These are phyloP conservation scores for Yamadazyma kitorensis DNA, from an alignment of 805 yeast genomes.

Conservation along the genomic window DNA sequence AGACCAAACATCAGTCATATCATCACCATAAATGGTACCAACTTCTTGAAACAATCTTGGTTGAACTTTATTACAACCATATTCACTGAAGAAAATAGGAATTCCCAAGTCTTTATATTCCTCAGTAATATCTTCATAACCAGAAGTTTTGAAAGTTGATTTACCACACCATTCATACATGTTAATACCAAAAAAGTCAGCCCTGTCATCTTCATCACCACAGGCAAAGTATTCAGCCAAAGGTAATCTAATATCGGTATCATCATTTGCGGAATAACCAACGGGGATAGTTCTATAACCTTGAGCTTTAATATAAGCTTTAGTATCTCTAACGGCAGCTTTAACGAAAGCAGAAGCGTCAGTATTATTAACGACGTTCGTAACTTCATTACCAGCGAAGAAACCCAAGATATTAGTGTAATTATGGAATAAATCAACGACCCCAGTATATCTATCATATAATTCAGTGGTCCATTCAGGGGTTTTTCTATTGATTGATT, in stretches of 20 bases:
- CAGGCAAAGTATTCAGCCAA: slow-evolving; percentile 77
- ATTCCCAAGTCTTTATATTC: slow-evolving; percentile 64
- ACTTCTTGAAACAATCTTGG: slow-evolving; percentile 79
- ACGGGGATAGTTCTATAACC: slow-evolving; percentile 72
- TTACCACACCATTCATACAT: slow-evolving; percentile 88
- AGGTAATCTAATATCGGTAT: slow-evolving; percentile 57
- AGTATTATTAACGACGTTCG: slow-evolving; percentile 63
- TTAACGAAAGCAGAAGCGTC: slow-evolving; percentile 79
- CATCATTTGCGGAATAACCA: slow-evolving; percentile 83
- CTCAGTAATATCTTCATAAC: slow-evolving; percentile 62
- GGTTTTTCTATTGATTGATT: slow-evolving; percentile 56
- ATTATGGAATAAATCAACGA: slow-evolving; percentile 64
- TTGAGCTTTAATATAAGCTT: slow-evolving; percentile 56
- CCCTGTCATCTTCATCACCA: slow-evolving; percentile 61
- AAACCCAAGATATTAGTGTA: slow-evolving; percentile 76
- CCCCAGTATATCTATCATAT: slow-evolving; percentile 64
- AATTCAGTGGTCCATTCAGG: slow-evolving; percentile 67
- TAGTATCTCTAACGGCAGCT: slow-evolving; percentile 79
- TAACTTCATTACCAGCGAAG: slow-evolving; percentile 85
- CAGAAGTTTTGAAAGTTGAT: slow-evolving; percentile 56
- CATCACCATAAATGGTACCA: slow-evolving; percentile 54
- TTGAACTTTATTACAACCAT: slow-evolving; percentile 68
- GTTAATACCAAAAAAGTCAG: slow-evolving; percentile 85
- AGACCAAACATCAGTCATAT: slow-evolving; percentile 84
- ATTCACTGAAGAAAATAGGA: slow-evolving; percentile 79